Evolutionary conservation across 805 yeast species (phyloP), one percentile per base, ranked within the genome.

Genomic region (Metschnikowia baotianmanensis): DNA sequence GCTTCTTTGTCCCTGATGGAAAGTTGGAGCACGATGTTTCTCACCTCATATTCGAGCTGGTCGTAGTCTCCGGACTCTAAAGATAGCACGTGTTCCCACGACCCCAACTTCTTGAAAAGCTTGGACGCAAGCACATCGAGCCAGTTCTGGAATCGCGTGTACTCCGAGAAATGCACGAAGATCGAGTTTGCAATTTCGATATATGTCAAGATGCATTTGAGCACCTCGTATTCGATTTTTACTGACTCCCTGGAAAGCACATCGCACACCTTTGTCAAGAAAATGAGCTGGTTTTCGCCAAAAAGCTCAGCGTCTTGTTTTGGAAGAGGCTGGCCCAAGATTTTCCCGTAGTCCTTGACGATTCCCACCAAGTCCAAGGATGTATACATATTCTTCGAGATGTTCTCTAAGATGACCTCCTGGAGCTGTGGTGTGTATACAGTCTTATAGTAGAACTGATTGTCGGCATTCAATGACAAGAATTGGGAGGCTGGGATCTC

Each of bases 371-470:
- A 59, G 27, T 74, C 77, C 20, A 57, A 43, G 3, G 51, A 22
- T 10, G 52, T 46, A 31, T 69, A 51, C 8, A 48, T 43, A 19
- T 54, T 51, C 2, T 31, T 20, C 1, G 61, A 52, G n/a, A 72
- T 52, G 10, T 48, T 45, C 1, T 53, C 32, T 23, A 57, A 53
- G 19, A 51, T 37, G 6, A 16, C 17, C 1, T 30, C 23, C 21
- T 43, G 39, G 11, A 56, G 31, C 2, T 49, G 53, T 3, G 50
- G 42, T 3, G 66, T 64, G 48, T 82, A 83, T 9, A 73, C 65
- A 1, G 74, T 74, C 37, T 73, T 69, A 47, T 71, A 74, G 46
- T 76, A 65, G 1, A 78, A 80, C 17, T 67, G 53, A 47, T 67
- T 63, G 42, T 71, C 67, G 16, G 71, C 56, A 50, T 80, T 79